These are phyloP conservation scores for Escallonia rubra DNA, from an alignment of 129 eudicot species.

Conservation along the genomic window DNA sequence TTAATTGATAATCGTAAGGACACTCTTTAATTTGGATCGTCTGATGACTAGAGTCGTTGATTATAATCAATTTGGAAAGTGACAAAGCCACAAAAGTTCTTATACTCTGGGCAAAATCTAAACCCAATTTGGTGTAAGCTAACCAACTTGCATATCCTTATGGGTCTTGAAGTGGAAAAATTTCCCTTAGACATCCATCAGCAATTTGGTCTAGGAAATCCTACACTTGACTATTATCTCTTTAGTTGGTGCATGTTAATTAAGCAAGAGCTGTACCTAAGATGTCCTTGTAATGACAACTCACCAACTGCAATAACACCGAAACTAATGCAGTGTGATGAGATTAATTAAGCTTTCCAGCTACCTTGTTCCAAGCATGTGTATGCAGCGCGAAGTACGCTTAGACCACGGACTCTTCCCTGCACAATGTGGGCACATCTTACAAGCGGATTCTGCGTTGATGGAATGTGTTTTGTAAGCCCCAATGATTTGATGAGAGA, in stretches of 20 bases:
- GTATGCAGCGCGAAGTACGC: slow-evolving; percentile 22
- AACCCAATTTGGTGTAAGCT: not conserved
- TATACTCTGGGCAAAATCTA: not conserved
- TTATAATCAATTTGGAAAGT: no score
- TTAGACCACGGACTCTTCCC: not conserved
- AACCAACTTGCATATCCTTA: no score
- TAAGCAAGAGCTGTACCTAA: not conserved
- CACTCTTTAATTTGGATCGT: not conserved
- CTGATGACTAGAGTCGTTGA: not conserved
- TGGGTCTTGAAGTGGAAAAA: not conserved
- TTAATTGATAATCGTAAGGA: not conserved
- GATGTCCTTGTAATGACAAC: slow-evolving; percentile 14
- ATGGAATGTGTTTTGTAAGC: not conserved
- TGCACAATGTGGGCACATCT: not conserved
- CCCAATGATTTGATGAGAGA: not conserved
- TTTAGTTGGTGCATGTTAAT: not conserved
- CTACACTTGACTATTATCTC: not conserved
- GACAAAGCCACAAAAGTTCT: not conserved
- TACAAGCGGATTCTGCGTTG: not conserved
- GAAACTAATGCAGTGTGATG: not conserved
- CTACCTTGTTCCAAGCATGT: slow-evolving; percentile 10
- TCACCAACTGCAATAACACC: slow-evolving; percentile 14
- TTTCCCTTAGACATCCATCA: not conserved
- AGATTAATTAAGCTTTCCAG: not conserved
- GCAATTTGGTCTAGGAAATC: not conserved